Percentiles rank a stretch among this genome's conserved stretches.
Conservation (phyloP, 164 flowering plant species). For the Santalum album region DNA sequence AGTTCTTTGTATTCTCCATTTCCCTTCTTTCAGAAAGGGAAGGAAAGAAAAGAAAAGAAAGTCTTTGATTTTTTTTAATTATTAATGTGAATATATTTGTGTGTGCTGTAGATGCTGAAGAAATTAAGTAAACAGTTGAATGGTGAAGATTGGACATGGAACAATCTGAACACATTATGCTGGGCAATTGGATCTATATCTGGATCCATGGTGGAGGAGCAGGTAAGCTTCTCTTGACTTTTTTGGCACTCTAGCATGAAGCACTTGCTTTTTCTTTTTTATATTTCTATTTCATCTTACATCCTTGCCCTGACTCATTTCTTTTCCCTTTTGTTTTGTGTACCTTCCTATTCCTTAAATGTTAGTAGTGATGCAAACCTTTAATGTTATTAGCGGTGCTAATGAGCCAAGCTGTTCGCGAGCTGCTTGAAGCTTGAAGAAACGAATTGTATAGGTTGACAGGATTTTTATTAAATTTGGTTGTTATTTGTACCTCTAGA, state of each 20-base stretch:
- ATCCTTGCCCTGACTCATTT: neutral
- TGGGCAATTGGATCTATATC: slow-evolving; percentile 99
- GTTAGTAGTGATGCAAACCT: too few relatives aligned
- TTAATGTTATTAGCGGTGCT: too few relatives aligned
- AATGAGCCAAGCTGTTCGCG: too few relatives aligned
- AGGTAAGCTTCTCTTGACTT: slow-evolving; percentile 37
- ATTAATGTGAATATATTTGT: neutral
- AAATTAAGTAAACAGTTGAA: slow-evolving; percentile 75
- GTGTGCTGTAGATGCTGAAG: slow-evolving; percentile 60
- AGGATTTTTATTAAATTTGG: too few relatives aligned
- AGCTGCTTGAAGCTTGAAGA: too few relatives aligned
- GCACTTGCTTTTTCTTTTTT: neutral
- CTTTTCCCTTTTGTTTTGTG: neutral
- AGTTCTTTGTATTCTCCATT: too few relatives aligned
- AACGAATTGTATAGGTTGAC: too few relatives aligned
- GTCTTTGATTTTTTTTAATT: neutral
- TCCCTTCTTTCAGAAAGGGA: too few relatives aligned
- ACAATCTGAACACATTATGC: slow-evolving; percentile 89
- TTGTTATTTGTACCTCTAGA: too few relatives aligned
- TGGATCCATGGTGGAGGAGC: slow-evolving; percentile 98
- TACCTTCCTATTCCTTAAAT: too few relatives aligned
- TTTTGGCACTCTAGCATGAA: neutral
- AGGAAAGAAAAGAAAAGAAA: too few relatives aligned
- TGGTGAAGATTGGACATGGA: slow-evolving; percentile 99
- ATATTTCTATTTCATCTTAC: neutral